Conservation (phyloP, 108 stramenopile species). For the Cyclotella cryptica region DNA sequence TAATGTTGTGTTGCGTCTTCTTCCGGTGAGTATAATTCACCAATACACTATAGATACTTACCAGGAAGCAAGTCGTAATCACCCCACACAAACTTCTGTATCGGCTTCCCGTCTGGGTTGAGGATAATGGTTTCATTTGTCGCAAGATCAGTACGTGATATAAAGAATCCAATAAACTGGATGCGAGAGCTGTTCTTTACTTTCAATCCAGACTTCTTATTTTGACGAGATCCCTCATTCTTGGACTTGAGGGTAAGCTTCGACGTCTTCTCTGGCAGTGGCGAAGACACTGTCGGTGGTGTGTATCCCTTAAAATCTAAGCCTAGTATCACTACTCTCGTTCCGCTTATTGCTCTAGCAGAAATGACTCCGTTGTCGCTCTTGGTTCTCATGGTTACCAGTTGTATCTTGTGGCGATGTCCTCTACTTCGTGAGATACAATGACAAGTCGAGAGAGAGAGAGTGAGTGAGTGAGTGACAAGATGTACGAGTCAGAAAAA, state of each 20-base stretch:
- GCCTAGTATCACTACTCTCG: slow-evolving; percentile 17
- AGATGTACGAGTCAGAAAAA: background rate
- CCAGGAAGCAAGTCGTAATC: slow-evolving; percentile 40
- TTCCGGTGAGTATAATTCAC: background rate
- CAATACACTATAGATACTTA: slow-evolving; percentile 17
- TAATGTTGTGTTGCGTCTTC: background rate
- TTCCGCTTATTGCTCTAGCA: slow-evolving; percentile 14
- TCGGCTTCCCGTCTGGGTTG: slow-evolving; percentile 37
- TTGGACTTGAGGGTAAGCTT: background rate
- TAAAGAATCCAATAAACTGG: slow-evolving; percentile 38
- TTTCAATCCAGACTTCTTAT: background rate
- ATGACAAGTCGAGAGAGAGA: too few species aligned
- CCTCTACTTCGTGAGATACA: too few species aligned
- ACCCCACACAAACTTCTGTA: slow-evolving; percentile 47
- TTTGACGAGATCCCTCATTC: background rate
- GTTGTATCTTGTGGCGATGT: too few species aligned
- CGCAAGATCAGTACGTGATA: slow-evolving; percentile 29
- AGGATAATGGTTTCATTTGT: slow-evolving; percentile 27
- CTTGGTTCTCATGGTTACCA: slow-evolving; percentile 26
- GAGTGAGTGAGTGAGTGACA: too few species aligned
- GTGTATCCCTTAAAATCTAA: slow-evolving; percentile 17
- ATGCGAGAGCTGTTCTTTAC: slow-evolving; percentile 8
- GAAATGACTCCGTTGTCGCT: slow-evolving; percentile 24
- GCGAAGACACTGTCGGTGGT: background rate
- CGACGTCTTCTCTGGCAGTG: background rate